phyloP scores from a whole-genome alignment of 345 rosid species.

The Cardamine chenopodiifolia region DNA sequence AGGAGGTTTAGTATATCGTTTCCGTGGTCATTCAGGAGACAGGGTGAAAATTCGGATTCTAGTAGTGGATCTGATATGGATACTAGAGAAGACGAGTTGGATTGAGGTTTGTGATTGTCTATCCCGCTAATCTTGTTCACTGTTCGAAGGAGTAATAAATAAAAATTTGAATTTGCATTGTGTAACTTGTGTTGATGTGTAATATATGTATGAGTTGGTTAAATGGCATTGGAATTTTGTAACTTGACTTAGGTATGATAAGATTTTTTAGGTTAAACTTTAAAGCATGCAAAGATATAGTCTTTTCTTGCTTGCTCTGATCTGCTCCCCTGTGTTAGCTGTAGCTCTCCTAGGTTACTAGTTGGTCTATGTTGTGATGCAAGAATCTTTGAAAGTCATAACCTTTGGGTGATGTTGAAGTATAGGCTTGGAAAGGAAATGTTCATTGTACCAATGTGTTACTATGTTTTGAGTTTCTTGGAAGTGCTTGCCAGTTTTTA shows the following conservation, averaged over 20 bases:
- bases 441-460: not conserved
- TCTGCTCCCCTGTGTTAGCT: not conserved
- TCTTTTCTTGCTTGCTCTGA: not conserved
- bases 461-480: slow-evolving; percentile 16
- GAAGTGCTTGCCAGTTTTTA: not conserved
- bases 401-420: not conserved
- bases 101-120: slow-evolving; percentile 47
- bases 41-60: slow-evolving; percentile 27
- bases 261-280: not conserved
- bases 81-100: slow-evolving; percentile 60
- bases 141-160: not conserved
- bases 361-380: not conserved
- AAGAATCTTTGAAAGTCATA: not conserved
- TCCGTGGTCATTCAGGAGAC: slow-evolving; percentile 57
- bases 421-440: not conserved
- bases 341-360: not conserved
- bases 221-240: not conserved
- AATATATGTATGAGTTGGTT: not conserved
- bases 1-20: slow-evolving; percentile 61
- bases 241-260: not conserved
- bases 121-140: not conserved
- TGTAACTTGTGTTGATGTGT: slow-evolving; percentile 13
- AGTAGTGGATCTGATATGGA: slow-evolving; percentile 50
- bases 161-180: not conserved
- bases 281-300: not conserved